Evolutionary conservation across 768 basidiomycete species (phyloP), one percentile per base, ranked within the genome.

Genomic region (Collybiopsis confluens): DNA sequence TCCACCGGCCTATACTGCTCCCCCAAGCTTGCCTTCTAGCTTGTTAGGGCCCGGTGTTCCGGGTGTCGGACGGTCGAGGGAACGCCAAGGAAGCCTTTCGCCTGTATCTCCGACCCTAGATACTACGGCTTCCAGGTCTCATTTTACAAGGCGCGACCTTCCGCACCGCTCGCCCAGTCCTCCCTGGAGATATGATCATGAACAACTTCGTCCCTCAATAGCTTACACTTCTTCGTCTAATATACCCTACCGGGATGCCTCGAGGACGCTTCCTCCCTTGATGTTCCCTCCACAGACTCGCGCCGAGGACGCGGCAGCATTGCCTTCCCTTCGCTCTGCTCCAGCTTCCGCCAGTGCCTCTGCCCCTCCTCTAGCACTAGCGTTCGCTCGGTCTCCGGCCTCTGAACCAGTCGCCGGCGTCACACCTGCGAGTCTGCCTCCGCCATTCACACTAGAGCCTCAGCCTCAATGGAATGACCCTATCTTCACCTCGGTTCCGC

Each of bases 371-470:
- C 45, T 46, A 30, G n/a, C 48, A 30, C 38, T 40, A 38, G 10
- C 40, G 35, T 70, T 21, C 46, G 57, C n/a, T n/a, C 24, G 42
- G 55, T 9, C 73, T 72, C 62, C 67, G 68, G 37, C 44, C 65
- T 67, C 21, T n/a, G 33, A 50, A 33, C 45, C 63, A 40, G 61
- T 54, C 15, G 57, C 61, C 13, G 49, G 58, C 20, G 58, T 64
- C 24, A 52, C 66, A 21, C 56, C 63, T 49, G 59, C n/a, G n/a
- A n/a, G 63, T 53, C 65, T 77, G 52, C 74, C 77, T 15, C 78
- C 85, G 15, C 87, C 86, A 2, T 86, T 81, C 61, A 79, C 83
- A 9, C 69, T 89, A 3, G 82, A 88, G 62, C 87, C 86, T 2
- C 70, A 69, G 49, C 86, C 85, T 1, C 84, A 81, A 48, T 88